A percentile compares a stretch with the other conserved stretches of the same genome.
Evolutionary conservation across 2,329 filamentous ascomycete genomes (phyloP).

Genomic region (Penicillium corylophilum): DNA sequence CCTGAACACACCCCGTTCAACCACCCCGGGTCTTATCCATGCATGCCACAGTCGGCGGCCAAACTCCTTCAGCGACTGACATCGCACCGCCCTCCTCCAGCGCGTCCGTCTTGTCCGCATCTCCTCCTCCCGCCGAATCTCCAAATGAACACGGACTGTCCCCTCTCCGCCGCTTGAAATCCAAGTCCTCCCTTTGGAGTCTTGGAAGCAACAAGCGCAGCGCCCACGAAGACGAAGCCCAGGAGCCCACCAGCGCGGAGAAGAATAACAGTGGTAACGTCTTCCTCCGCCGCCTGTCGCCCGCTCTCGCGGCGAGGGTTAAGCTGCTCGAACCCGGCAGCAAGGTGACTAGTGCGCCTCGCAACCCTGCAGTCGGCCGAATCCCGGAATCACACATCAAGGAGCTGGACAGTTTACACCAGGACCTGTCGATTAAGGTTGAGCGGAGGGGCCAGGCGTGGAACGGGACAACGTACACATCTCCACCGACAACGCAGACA

Average conservation of each 20-base stretch:
- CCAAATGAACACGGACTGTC: constrained; percentile 28
- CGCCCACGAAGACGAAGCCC: constrained; percentile 30
- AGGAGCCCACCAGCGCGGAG: constrained; percentile 24
- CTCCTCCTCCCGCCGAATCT: constrained; percentile 30
- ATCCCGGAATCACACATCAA: constrained; percentile 44
- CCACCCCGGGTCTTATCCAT: constrained; percentile 29
- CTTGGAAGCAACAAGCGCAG: constrained; percentile 35
- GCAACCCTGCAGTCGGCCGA: constrained; percentile 34
- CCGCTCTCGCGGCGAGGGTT: constrained; percentile 43
- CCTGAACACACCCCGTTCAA: constrained; percentile 15
- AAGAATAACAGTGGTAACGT: constrained; percentile 34
- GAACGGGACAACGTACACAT: constrained; percentile 23
- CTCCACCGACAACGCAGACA: constrained; percentile 14
- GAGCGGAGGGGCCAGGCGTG: constrained; percentile 39
- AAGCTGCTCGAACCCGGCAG: constrained; percentile 41
- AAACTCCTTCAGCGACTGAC: constrained; percentile 31
- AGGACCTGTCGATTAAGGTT: constrained; percentile 40
- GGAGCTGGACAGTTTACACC: constrained; percentile 41
- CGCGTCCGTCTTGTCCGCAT: constrained; percentile 29
- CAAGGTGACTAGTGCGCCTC: constrained; percentile 24
- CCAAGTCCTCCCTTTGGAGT: constrained; percentile 39
- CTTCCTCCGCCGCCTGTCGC: constrained; percentile 44
- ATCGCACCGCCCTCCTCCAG: constrained; percentile 24
- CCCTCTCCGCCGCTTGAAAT: constrained; percentile 33
- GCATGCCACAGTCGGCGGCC: constrained; percentile 37